Evolutionary conservation across 345 rosid species (phyloP), one percentile per base, ranked within the genome.

Genomic region (Pistacia atlantica): DNA sequence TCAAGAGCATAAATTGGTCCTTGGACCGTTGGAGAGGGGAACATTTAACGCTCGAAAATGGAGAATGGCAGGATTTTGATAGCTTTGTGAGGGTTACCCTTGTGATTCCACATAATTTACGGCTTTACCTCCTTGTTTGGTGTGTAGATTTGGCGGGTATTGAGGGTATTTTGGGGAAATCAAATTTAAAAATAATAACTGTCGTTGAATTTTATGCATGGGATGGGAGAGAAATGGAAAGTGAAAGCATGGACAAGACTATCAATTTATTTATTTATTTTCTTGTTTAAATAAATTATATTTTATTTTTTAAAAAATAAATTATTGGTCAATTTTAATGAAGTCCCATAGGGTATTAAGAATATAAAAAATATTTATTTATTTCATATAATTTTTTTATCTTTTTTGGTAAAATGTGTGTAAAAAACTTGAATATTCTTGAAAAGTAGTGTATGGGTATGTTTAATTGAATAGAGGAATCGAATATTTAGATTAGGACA

Each of bases 11-110:
- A 25, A 65, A 54, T 54, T 75, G 71, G 71, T 65, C 71, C 45
- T 71, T 37, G 71, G 71, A 75, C 71, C 45, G 78, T 65, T 65
- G 71, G 38, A 22, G 54, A 69, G 22, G 54, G 42, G 45, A 60
- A 63, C 69, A 62, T 33, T 42, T 62, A 73, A 63, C 60, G 17
- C 67, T 10, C 1, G 61, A 63, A 63, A 33, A 63, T 73, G 69
- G 60, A 67, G 70, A 33, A 45, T 18, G 48, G 46, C 25, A 35
- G 46, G 2, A 70, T n/a, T 17, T 9, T 0, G 60, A 14, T 8
- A 0, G 17, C 5, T 10, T 2, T 18, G 4, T 31, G 78, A 69
- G 78, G 18, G n/a, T 2, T 73, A 13, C 35, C 80, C 75, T 37
- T 48, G 4, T 0, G 1, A 11, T 33, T 20, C 45, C 13, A 0